Evolutionary conservation across 169 alveolate genomes (phyloP), one percentile per base, ranked within the genome.

Genomic region (Perkinsus chesapeaki): DNA sequence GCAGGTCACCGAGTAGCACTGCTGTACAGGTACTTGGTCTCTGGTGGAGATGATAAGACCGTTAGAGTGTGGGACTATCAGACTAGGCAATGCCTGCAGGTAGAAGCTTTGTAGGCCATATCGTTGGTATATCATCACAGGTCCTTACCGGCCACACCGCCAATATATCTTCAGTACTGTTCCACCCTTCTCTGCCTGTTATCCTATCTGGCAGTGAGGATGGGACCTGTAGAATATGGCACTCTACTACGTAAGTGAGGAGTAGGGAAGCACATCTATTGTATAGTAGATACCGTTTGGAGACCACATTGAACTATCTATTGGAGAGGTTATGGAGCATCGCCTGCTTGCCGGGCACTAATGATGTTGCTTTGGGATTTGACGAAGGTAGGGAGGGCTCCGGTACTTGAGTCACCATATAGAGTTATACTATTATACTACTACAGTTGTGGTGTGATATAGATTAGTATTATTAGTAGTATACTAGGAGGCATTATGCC

Each of bases 11-110:
- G n/a, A n/a, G n/a, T n/a, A n/a, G n/a, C n/a, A n/a, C n/a, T n/a
- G n/a, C n/a, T n/a, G n/a, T n/a, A n/a, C 27, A 60, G 82, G 0
- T 98, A 98, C 96, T 94, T 99, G 48, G 98, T 98, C 39, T 97
- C 99, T 36, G 99, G 99, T 23, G 98, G 99, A 23, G 99, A 99
- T 95, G 99, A 99, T 95, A 96, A 96, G 92, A 97, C 99, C 16
- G 98, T 99, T 27, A 98, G 99, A 92, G 98, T 99, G 10, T 99
- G 99, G 99, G 99, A 99, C 94, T 99, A 98, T 94, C 99, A 98
- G 95, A 98, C 99, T 37, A 98, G 98, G 95, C 98, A 98, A 95
- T 99, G 99, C 93, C 95, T 99, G 39, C 99, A 97, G 95, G 95
- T 94, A 39, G 23, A 19, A 20, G 73, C 10, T 91, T 7, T 9